Base-by-base conservation (phyloP, 441 rosid genomes). In the Rhodomyrtus psidioides region DNA sequence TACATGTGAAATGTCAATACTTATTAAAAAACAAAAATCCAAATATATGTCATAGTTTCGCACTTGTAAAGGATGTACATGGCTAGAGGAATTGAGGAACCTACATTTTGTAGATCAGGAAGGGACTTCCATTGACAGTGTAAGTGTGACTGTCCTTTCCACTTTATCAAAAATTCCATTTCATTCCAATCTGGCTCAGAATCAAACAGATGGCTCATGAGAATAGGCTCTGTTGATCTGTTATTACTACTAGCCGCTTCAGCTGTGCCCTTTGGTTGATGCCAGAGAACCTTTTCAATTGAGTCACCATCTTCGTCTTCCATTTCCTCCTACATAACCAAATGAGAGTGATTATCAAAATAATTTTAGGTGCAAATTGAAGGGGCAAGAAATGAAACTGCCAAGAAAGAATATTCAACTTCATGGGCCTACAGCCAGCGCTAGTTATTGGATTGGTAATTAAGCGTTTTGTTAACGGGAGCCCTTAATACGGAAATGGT, bases 81-180 rank as follows among this genome's bases (percentile, higher is more conserved):
- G 79, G n/a, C 49, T 34, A 39, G 79, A 70, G 49, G 49, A 21
- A 70, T 21, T 54, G 79, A 70, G 49, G n/a, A 70, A 39, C 79
- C n/a, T 94, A 98, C 99, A 93, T 94, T 94, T 91, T 98, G 99
- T 83, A 98, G 90, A 85, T 98, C 97, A 59, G 91, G 85, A 85
- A 96, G 89, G 55, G 98, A 91, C 91, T 96, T 98, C 99, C 99
- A 98, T 91, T 94, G 98, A 89, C 98, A 98, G 86, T 98, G 99
- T 91, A 98, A 92, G 89, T 98, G 99, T 46, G 99, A 98, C 93
- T 94, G 98, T 90, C 99, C 99, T 91, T 98, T 98, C 99, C 99
- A 98, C 93, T 98, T 98, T 85, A 98, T 96, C 88, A 95, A 91
- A 91, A 96, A 96, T 90, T 96, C 99, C 92, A 96, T 93, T 70